phyloP scores from a whole-genome alignment of 2,329 filamentous ascomycete species.

The Pseudocercospora vitis region DNA sequence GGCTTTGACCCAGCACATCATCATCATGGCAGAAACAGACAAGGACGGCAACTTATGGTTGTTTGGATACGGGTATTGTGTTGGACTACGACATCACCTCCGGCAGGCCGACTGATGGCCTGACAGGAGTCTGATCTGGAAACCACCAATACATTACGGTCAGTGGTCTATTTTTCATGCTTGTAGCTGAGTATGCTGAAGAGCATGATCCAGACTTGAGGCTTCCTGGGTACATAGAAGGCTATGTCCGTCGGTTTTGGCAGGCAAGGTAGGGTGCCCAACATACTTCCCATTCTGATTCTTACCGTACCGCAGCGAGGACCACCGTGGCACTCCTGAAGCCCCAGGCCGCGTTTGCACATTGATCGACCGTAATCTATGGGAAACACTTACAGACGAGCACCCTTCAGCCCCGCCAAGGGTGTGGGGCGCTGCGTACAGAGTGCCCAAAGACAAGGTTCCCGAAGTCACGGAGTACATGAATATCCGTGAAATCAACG shows the following conservation, averaged over 20 bases:
- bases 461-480: slow-evolving; percentile 84
- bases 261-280: slow-evolving; percentile 52
- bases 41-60: slow-evolving; percentile 73
- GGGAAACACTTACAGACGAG: slow-evolving; percentile 70
- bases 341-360: slow-evolving; percentile 90
- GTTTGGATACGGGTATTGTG: slow-evolving; percentile 84
- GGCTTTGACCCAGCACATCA: not conserved
- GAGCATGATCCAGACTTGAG: slow-evolving; percentile 63
- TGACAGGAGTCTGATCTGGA: slow-evolving; percentile 89
- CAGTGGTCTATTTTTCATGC: slow-evolving; percentile 32
- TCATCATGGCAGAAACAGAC: slow-evolving; percentile 16
- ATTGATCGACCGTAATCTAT: slow-evolving; percentile 79
- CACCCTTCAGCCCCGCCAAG: slow-evolving; percentile 61
- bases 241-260: slow-evolving; percentile 96
- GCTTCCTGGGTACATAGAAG: slow-evolving; percentile 84
- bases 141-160: slow-evolving; percentile 95
- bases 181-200: slow-evolving; percentile 6
- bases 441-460: slow-evolving; percentile 77
- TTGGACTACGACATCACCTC: not conserved
- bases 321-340: slow-evolving; percentile 88
- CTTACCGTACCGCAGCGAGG: slow-evolving; percentile 61
- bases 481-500: slow-evolving; percentile 95
- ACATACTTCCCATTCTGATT: not conserved
- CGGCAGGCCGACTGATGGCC: slow-evolving; percentile 15
- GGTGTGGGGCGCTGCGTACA: slow-evolving; percentile 82